A percentile compares a stretch with the other conserved stretches of the same genome.
phyloP scores from a whole-genome alignment of 495 filamentous ascomycete species.

The Tetracladium marchalianum region DNA sequence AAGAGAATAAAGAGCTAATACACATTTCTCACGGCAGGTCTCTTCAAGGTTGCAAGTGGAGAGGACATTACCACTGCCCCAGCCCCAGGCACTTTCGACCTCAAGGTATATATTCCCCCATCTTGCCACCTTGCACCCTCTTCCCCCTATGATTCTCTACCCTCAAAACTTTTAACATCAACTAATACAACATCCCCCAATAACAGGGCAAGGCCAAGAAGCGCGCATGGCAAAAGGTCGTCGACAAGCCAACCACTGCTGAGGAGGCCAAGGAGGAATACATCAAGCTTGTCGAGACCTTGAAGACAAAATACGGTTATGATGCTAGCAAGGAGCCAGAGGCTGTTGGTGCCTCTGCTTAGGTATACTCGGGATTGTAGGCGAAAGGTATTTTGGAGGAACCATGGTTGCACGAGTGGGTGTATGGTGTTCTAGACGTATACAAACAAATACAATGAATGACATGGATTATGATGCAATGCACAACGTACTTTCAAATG shows the following conservation, averaged over 20 bases:
- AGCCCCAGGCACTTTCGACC: constrained; percentile 38
- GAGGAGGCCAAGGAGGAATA: constrained; percentile 67
- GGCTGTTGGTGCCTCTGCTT: constrained; percentile 29
- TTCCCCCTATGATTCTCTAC: background rate
- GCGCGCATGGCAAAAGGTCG: constrained; percentile 58
- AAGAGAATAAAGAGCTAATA: too few relatives aligned
- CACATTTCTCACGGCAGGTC: constrained; percentile 21
- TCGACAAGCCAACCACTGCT: constrained; percentile 38
- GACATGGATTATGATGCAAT: too few relatives aligned
- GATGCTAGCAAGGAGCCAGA: constrained; percentile 44
- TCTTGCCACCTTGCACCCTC: too few relatives aligned
- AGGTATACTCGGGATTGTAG: background rate
- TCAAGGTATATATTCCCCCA: constrained; percentile 39
- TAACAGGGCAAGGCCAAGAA: constrained; percentile 68
- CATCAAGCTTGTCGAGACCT: constrained; percentile 54
- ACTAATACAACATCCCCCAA: too few relatives aligned
- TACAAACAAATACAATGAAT: too few relatives aligned
- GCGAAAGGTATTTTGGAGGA: too few relatives aligned
- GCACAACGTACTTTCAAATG: too few relatives aligned
- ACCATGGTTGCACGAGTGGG: too few relatives aligned
- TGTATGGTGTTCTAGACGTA: too few relatives aligned
- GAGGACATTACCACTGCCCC: constrained; percentile 35
- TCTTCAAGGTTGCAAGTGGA: constrained; percentile 42
- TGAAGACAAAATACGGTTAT: constrained; percentile 61
- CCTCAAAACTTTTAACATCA: too few relatives aligned